phyloP scores from a whole-genome alignment of 208 protist genomes.

The Trichomonas tenax region DNA sequence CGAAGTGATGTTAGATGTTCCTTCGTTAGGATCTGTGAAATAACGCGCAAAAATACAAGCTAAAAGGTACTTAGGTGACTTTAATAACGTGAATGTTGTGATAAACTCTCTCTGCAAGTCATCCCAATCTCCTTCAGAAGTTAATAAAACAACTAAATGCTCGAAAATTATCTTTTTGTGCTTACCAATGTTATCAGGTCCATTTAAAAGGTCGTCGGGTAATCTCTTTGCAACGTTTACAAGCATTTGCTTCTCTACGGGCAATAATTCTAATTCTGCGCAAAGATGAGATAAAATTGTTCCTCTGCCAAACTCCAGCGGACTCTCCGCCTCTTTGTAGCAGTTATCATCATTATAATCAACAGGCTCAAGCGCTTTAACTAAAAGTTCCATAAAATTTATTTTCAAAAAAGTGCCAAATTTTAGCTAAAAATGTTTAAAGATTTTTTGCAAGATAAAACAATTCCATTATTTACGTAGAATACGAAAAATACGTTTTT shows the following conservation, averaged over 20 bases:
- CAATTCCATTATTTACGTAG: no score
- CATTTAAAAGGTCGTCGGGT: background rate
- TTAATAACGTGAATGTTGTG: background rate
- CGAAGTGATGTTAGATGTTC: background rate
- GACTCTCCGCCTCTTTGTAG: background rate
- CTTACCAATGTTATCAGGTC: background rate
- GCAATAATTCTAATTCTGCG: background rate
- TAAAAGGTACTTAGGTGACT: background rate
- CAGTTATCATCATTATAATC: background rate
- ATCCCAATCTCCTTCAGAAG: background rate
- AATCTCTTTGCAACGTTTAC: background rate
- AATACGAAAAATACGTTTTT: no score
- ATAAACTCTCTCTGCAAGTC: background rate
- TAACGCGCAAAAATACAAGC: background rate
- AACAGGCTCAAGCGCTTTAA: background rate
- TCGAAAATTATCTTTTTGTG: background rate
- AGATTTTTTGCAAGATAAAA: no score
- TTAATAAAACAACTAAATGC: background rate
- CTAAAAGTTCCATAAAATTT: background rate
- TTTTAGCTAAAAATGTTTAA: no score
- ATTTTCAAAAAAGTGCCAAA: no score
- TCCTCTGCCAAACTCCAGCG: background rate
- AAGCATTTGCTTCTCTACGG: background rate
- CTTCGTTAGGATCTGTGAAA: background rate
- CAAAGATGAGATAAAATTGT: background rate